Base-by-base conservation (phyloP, 257 asterid genomes). In the Hygrophila difformis region DNA sequence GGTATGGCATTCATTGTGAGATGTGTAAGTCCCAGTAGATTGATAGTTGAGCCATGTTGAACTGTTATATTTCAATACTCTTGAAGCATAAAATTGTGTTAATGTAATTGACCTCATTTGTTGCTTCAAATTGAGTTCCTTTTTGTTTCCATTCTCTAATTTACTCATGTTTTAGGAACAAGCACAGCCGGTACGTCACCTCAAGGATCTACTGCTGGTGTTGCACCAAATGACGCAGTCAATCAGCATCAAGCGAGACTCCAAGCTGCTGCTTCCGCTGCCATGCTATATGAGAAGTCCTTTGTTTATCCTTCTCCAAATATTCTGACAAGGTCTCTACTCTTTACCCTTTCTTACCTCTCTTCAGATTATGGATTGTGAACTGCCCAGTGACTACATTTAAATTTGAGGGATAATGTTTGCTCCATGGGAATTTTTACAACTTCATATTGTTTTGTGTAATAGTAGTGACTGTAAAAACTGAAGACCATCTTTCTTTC, bases 211-310 rank as follows among this genome's bases (percentile, higher is more conserved):
- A 45, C 46, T 29, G 68, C 63, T 39, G 76, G 43, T 50, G 76
- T 67, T 39, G 41, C 18, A 44, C 56, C 56, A 45, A 67, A 68
- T 49, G 62, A 33, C 61, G 69, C 66, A 66, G 63, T 62, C 60
- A 74, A 67, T 62, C 86, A 66, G 41, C 82, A 84, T 68, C 86
- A 78, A 58, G 70, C 81, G 40, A 70, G 95, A 68, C 75, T 81
- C 60, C 81, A 57, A 59, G 97, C 94, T 12, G 95, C 89, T 1
- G 88, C 82, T 8, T 57, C 93, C 2, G 95, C 97, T 5, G 93
- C 95, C 31, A 28, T 80, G 19, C 49, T 84, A 51, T 84, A 84
- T 64, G 77, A 73, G 53, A 87, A 84, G 56, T 87, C 95, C 61
- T 87, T 78, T 61, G 94, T 87, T 53, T 87, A 87, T 64, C 93